Percentiles rank a stretch among this genome's conserved stretches.
Evolutionary conservation across 441 rosid genomes (phyloP).

Genomic region (Dalechampia spathulata): DNA sequence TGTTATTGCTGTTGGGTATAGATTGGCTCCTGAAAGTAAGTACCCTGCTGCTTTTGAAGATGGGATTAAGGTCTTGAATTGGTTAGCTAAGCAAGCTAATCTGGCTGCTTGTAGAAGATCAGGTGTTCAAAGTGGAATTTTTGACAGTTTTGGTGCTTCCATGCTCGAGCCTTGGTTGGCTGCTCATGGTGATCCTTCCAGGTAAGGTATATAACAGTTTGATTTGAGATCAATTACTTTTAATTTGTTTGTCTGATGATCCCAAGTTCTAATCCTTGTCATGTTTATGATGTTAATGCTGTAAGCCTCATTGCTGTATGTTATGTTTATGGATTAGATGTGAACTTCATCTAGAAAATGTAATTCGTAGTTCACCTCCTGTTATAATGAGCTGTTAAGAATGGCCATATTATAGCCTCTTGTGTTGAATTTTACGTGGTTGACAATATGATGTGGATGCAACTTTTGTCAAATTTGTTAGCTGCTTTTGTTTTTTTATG

Average conservation of each 20-base stretch:
- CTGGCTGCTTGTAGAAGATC: conserved; percentile 68
- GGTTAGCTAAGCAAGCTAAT: conserved; percentile 92
- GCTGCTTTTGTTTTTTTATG: no score
- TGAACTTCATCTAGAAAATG: no score
- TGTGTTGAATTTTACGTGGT: not conserved
- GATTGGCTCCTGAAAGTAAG: conserved; percentile 90
- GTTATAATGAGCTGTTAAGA: not conserved
- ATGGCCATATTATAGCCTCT: not conserved
- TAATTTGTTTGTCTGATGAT: not conserved
- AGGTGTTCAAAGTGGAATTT: conserved; percentile 51
- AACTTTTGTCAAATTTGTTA: not conserved
- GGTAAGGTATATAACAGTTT: conserved; percentile 34
- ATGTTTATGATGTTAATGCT: no score
- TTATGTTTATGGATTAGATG: not conserved
- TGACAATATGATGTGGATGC: not conserved
- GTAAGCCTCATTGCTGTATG: not conserved
- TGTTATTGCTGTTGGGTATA: conserved; percentile 78
- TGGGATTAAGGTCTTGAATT: conserved; percentile 77
- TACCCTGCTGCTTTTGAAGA: conserved; percentile 87
- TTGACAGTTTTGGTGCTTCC: conserved; percentile 80
- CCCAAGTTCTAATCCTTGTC: not conserved
- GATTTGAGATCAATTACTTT: not conserved
- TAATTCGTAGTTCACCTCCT: not conserved
- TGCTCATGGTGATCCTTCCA: conserved; percentile 83
- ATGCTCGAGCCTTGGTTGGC: conserved; percentile 98